Evolutionary conservation across 1,284 basidiomycete genomes (phyloP).

Genomic region (Leccinum solheimii): DNA sequence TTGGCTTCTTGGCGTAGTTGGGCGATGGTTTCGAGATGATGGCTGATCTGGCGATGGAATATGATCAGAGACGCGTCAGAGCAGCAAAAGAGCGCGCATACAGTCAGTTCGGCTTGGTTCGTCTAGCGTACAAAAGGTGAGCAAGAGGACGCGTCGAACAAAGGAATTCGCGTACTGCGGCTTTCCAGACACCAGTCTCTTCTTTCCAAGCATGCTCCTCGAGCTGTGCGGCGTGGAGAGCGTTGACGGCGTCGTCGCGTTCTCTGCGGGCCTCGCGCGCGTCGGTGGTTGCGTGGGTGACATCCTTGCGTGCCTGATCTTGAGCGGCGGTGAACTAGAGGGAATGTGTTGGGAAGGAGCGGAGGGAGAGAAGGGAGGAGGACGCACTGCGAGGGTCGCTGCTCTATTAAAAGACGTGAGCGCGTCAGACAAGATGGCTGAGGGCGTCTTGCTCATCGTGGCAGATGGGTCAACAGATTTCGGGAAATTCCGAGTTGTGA

Average conservation of each 20-base stretch:
- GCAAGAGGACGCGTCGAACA: constrained; percentile 1
- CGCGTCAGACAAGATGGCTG: constrained; percentile 34
- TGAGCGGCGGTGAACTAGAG: constrained; percentile 48
- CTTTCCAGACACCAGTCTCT: constrained; percentile 50
- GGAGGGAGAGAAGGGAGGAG: neutral
- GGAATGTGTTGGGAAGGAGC: constrained; percentile 1
- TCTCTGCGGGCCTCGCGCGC: constrained; percentile 48
- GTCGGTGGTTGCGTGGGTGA: constrained; percentile 48
- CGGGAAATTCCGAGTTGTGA: constrained; percentile 28
- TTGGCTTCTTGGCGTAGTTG: constrained; percentile 61
- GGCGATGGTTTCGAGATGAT: constrained; percentile 58
- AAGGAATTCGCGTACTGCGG: constrained; percentile 46
- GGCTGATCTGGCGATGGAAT: constrained; percentile 43
- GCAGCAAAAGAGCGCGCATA: constrained; percentile 29
- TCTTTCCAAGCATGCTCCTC: constrained; percentile 52
- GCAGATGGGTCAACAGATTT: constrained; percentile 18
- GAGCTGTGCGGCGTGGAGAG: constrained; percentile 44
- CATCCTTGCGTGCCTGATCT: constrained; percentile 43
- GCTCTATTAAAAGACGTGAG: constrained; percentile 36
- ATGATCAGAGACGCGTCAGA: constrained; percentile 2
- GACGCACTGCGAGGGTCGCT: constrained; percentile 35
- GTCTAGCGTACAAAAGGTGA: constrained; percentile 39
- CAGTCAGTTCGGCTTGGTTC: constrained; percentile 58
- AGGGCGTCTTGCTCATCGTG: constrained; percentile 34
- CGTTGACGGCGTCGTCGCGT: constrained; percentile 54